Evolutionary conservation across 306 rosid species (phyloP).

Genomic region (Prunus mongolica): DNA sequence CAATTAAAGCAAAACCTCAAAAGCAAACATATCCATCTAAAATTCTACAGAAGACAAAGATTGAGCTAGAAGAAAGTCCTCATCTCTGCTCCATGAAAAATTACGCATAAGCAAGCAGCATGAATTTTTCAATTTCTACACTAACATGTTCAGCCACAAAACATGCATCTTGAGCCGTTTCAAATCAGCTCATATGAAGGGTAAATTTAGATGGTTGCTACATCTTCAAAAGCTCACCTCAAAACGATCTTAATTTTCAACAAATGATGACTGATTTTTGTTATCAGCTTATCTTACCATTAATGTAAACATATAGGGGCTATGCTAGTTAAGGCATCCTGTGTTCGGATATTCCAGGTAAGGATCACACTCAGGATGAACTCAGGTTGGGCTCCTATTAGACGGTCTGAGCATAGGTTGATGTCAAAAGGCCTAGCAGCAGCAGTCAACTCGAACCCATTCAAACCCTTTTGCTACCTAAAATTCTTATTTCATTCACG

Average conservation of each 20-base stretch:
- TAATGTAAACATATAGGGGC: not conserved
- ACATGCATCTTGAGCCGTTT: not conserved
- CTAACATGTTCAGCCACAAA: not conserved
- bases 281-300: not conserved
- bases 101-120: not conserved
- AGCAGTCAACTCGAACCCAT: not conserved
- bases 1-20: not conserved
- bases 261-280: not conserved
- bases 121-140: not conserved
- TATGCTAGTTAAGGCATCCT: not conserved
- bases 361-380: not conserved
- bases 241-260: not conserved
- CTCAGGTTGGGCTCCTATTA: not conserved
- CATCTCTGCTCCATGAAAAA: not conserved
- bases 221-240: not conserved
- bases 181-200: not conserved
- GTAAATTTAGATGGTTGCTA: not conserved
- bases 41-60: not conserved
- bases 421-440: not conserved
- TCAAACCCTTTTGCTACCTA: not conserved
- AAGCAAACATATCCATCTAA: conserved; percentile 6
- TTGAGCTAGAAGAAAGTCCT: not conserved
- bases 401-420: not conserved
- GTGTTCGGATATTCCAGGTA: not conserved
- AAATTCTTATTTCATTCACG: not conserved